Conservation (phyloP, 306 rosid species). For the Lathyrus sativus region DNA sequence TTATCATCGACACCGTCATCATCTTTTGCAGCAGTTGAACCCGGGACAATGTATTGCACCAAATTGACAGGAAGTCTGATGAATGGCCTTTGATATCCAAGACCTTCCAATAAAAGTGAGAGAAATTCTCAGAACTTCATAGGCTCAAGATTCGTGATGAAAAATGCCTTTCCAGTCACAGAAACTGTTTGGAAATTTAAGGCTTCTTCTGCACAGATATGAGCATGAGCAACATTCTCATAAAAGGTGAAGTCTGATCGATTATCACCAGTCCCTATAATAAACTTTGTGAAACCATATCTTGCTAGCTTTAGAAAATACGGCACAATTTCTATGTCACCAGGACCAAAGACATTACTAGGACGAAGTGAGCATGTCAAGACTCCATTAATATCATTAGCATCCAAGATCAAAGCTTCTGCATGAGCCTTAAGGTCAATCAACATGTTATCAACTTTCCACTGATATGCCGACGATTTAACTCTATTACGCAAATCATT, state of each 20-base stretch:
- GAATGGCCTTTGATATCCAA: no score
- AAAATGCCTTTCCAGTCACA: no score
- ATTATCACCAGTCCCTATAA: slow-evolving; percentile 79
- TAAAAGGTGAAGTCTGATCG: slow-evolving; percentile 72
- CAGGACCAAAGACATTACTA: slow-evolving; percentile 85
- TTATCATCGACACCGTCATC: no score
- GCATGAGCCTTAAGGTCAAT: slow-evolving; percentile 89
- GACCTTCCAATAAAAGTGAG: no score
- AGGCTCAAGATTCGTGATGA: no score
- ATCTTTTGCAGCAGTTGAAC: no score
- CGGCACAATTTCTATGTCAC: slow-evolving; percentile 67
- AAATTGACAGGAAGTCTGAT: no score
- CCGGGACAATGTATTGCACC: no score
- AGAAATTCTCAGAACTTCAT: no score
- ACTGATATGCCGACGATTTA: slow-evolving; percentile 58
- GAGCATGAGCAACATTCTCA: no score
- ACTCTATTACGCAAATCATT: slow-evolving; percentile 53
- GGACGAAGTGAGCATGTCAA: slow-evolving; percentile 92
- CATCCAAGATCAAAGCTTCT: slow-evolving; percentile 70
- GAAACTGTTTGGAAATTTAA: no score
- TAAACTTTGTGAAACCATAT: slow-evolving; percentile 75
- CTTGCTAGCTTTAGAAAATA: slow-evolving; percentile 57
- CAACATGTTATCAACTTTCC: slow-evolving; percentile 66
- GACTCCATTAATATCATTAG: slow-evolving; percentile 77
- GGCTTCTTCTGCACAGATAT: no score